These are phyloP conservation scores for Corynascus novoguineensis DNA, from an alignment of 495 filamentous ascomycete species.

Conservation along the genomic window DNA sequence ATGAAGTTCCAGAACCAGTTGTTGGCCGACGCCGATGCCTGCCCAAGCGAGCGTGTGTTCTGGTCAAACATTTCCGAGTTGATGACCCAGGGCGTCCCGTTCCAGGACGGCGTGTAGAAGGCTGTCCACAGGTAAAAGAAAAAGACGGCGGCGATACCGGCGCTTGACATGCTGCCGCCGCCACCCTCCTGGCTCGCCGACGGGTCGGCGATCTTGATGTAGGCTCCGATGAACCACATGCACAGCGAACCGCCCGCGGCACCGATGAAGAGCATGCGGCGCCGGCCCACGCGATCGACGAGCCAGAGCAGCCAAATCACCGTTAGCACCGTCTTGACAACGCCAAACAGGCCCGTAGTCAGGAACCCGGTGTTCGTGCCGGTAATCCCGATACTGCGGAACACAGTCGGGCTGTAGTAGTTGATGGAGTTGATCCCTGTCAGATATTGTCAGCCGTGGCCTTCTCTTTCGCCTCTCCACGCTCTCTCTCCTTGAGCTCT, in stretches of 20 bases:
- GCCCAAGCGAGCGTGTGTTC: slow-evolving; percentile 59
- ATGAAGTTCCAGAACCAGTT: slow-evolving; percentile 80
- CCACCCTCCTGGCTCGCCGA: slow-evolving; percentile 28
- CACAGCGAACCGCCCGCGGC: slow-evolving; percentile 49
- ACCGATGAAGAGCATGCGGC: slow-evolving; percentile 51
- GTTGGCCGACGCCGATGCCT: slow-evolving; percentile 61
- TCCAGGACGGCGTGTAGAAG: slow-evolving; percentile 73
- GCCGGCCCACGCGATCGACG: slow-evolving; percentile 49
- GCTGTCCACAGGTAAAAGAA: slow-evolving; percentile 79
- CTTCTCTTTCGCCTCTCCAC: background rate
- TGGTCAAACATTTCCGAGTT: slow-evolving; percentile 61
- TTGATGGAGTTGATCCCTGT: slow-evolving; percentile 62
- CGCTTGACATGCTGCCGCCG: slow-evolving; percentile 38
- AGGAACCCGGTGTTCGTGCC: slow-evolving; percentile 46
- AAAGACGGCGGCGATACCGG: slow-evolving; percentile 65
- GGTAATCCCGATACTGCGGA: slow-evolving; percentile 52
- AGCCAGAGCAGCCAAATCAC: slow-evolving; percentile 53
- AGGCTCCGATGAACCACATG: slow-evolving; percentile 54
- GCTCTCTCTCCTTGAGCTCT: too few species aligned
- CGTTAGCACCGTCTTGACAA: slow-evolving; percentile 55
- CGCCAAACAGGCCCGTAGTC: slow-evolving; percentile 49
- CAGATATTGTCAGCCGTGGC: background rate
- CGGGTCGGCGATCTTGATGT: slow-evolving; percentile 50
- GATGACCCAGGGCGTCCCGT: slow-evolving; percentile 64
- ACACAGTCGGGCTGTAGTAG: slow-evolving; percentile 59